Evolutionary conservation across 2,329 filamentous ascomycete species (phyloP).

Genomic region (Aaosphaeria arxii): DNA sequence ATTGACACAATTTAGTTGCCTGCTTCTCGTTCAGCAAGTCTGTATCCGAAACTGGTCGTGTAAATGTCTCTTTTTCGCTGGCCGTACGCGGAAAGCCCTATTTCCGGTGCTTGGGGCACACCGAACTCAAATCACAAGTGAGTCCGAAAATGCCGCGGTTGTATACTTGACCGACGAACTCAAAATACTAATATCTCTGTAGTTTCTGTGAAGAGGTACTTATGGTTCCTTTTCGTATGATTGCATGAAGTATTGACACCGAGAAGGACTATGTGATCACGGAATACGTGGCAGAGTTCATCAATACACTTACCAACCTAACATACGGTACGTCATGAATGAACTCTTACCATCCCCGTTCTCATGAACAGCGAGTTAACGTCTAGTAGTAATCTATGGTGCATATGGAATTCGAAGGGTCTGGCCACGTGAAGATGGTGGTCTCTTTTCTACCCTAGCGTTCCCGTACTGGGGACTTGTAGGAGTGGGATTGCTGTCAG

Average conservation of each 20-base stretch:
- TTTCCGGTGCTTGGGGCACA: constrained; percentile 20
- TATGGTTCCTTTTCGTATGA: neutral
- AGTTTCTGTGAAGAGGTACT: constrained; percentile 38
- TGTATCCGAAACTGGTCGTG: too few species aligned
- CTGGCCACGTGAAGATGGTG: constrained; percentile 18
- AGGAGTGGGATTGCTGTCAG: constrained; percentile 41
- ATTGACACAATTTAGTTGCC: too few species aligned
- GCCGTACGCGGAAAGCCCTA: constrained; percentile 20
- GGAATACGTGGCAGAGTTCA: constrained; percentile 52
- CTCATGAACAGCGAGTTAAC: too few species aligned
- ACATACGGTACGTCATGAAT: constrained; percentile 41
- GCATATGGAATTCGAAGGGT: constrained; percentile 29
- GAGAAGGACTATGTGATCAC: constrained; percentile 54
- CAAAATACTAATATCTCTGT: constrained; percentile 8
- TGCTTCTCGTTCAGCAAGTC: too few species aligned
- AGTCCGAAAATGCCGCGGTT: constrained; percentile 7
- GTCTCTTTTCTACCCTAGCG: constrained; percentile 28
- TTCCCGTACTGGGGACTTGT: constrained; percentile 45
- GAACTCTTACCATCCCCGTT: too few species aligned
- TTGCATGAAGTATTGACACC: neutral
- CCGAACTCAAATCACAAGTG: constrained; percentile 33
- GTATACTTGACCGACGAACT: neutral
- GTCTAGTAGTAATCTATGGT: constrained; percentile 32
- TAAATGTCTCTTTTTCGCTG: constrained; percentile 12
- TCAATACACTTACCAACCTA: constrained; percentile 53